A percentile compares a stretch with the other conserved stretches of the same genome.
phyloP scores from a whole-genome alignment of 768 basidiomycete genomes.

The Lepiota brunneoincarnata region DNA sequence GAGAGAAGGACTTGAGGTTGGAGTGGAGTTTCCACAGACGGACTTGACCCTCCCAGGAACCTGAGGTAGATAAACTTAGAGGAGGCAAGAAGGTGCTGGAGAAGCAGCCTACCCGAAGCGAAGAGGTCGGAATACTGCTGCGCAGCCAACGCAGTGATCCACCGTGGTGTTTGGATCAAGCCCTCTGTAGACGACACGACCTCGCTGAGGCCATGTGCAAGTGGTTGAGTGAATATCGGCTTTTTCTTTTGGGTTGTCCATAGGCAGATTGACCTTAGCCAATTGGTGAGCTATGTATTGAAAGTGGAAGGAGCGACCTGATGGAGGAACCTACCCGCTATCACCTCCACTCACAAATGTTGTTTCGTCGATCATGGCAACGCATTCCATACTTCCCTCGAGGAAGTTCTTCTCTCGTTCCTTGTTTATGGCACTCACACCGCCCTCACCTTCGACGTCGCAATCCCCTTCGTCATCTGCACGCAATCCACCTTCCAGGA shows the following conservation, averaged over 20 bases:
- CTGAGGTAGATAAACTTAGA: conserved; percentile 36
- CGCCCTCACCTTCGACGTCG: conserved; percentile 20
- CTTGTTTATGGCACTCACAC: conserved; percentile 28
- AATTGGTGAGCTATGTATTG: neutral
- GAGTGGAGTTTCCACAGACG: conserved; percentile 89
- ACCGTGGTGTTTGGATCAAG: conserved; percentile 73
- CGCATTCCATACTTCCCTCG: conserved; percentile 90
- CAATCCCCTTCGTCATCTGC: conserved; percentile 56
- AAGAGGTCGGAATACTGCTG: conserved; percentile 90
- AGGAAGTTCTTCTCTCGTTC: conserved; percentile 54
- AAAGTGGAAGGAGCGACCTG: neutral
- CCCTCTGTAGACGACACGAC: conserved; percentile 72
- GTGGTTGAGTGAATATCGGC: conserved; percentile 79
- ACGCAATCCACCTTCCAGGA: conserved; percentile 72
- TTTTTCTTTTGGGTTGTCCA: conserved; percentile 96
- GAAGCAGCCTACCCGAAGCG: conserved; percentile 65
- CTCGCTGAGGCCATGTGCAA: conserved; percentile 87
- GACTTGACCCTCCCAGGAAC: conserved; percentile 91
- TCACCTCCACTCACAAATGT: conserved; percentile 94
- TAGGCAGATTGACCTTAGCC: conserved; percentile 79
- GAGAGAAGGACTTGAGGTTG: conserved; percentile 74
- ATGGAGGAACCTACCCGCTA: conserved; percentile 69
- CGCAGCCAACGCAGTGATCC: conserved; percentile 84
- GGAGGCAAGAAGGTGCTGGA: neutral
- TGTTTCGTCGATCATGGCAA: conserved; percentile 93